Conservation (phyloP, 2,329 filamentous ascomycete species). For the Mycosphaerella sp. region DNA sequence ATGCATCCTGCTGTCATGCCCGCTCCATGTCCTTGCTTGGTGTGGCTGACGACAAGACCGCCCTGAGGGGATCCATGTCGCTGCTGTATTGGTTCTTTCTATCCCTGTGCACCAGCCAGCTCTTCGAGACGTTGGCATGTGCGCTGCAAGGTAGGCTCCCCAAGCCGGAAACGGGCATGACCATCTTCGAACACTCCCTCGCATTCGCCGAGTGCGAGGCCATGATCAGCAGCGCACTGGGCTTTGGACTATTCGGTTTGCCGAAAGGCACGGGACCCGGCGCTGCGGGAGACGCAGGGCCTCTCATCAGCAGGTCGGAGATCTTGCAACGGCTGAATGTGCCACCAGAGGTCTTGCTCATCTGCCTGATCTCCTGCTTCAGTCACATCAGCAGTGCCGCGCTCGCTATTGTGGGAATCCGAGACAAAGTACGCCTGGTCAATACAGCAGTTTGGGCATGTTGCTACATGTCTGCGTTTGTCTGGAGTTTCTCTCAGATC, state of each 20-base stretch:
- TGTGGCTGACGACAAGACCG: slow-evolving; percentile 44
- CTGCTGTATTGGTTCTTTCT: slow-evolving; percentile 69
- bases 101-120: slow-evolving; percentile 66
- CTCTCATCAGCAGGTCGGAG: slow-evolving; percentile 31
- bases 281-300: slow-evolving; percentile 12
- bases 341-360: slow-evolving; percentile 77
- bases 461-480: slow-evolving; percentile 80
- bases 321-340: slow-evolving; percentile 79
- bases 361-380: slow-evolving; percentile 80
- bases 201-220: slow-evolving; percentile 94
- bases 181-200: slow-evolving; percentile 89
- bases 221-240: slow-evolving; percentile 72
- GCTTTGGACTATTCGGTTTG: slow-evolving; percentile 61
- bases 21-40: slow-evolving; percentile 60
- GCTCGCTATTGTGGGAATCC: slow-evolving; percentile 71
- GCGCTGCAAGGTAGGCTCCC: slow-evolving; percentile 76
- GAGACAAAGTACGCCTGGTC: slow-evolving; percentile 70
- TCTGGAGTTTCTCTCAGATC: slow-evolving; percentile 60
- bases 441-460: slow-evolving; percentile 87
- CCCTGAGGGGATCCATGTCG: slow-evolving; percentile 68
- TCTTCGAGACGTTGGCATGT: slow-evolving; percentile 81
- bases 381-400: slow-evolving; percentile 81
- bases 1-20: slow-evolving; percentile 67
- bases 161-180: slow-evolving; percentile 88
- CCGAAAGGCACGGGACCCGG: slow-evolving; percentile 37